Evolutionary conservation across 768 basidiomycete species (phyloP).

Genomic region (Rhodocollybia butyracea): DNA sequence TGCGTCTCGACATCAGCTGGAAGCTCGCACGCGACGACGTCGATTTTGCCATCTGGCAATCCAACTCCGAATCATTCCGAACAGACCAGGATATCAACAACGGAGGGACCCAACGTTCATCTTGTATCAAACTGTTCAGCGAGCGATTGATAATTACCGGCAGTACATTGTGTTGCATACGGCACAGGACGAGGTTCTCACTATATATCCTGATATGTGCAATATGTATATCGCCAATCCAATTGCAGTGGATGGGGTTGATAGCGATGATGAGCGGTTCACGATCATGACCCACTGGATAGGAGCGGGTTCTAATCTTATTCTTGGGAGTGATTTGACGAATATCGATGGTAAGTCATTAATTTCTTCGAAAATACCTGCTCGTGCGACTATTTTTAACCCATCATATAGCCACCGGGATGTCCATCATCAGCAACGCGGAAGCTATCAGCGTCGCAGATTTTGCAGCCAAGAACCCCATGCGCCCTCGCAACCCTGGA

Average conservation of each 20-base stretch:
- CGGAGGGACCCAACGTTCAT: background rate
- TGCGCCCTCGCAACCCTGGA: too few relatives aligned
- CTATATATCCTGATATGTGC: slow-evolving; percentile 12
- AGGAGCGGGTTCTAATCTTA: slow-evolving; percentile 7
- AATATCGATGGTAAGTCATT: slow-evolving; percentile 7
- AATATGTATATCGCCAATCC: slow-evolving; percentile 9
- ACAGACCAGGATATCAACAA: slow-evolving; percentile 13
- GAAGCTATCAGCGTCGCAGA: too few relatives aligned
- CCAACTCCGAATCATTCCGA: slow-evolving; percentile 8
- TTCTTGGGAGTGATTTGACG: slow-evolving; percentile 8
- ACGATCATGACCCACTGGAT: slow-evolving; percentile 9
- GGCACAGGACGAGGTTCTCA: slow-evolving; percentile 3
- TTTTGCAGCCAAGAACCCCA: too few relatives aligned
- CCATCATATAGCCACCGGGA: too few relatives aligned
- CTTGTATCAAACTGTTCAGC: slow-evolving; percentile 6
- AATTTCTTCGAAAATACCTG: too few relatives aligned
- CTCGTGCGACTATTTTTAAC: too few relatives aligned
- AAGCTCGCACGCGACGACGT: slow-evolving; percentile 5
- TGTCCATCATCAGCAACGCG: too few relatives aligned
- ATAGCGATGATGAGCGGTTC: slow-evolving; percentile 4
- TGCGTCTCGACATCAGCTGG: slow-evolving; percentile 13
- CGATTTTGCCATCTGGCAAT: slow-evolving; percentile 7
- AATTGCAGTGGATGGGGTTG: background rate
- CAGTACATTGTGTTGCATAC: slow-evolving; percentile 11
- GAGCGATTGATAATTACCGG: slow-evolving; percentile 10